Base-by-base conservation (phyloP, 2,329 filamentous ascomycete genomes). In the Colletotrichum caudatum region DNA sequence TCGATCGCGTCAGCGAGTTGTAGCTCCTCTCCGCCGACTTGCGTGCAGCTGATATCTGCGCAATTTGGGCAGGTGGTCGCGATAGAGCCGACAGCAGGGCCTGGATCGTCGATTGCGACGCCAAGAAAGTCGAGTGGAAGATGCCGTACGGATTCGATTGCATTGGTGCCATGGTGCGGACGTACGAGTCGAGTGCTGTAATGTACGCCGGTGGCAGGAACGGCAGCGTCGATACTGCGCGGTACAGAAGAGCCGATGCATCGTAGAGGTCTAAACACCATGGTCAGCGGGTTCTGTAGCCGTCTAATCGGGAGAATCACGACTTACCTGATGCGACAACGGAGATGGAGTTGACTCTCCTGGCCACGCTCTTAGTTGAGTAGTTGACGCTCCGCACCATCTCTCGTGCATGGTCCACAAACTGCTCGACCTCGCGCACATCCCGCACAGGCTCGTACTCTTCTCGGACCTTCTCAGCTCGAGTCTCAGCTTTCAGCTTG, bases 321-420 rank as follows among this genome's bases (percentile, higher is more conserved):
- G 23, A 77, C 84, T 76, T 84, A 91, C 90, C 89, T 44, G 86
- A 86, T 48, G 86, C 82, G 57, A 88, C 89, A 75, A 93, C 90
- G 58, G 90, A 90, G 37, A 95, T 82, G 71, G 89, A 89, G 78
- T 96, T 95, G 33, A 92, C 91, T 68, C 94, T 89, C 69, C 95
- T 90, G 50, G 96, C 91, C 63, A 97, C 90, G 75, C 91, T 94
- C 80, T 93, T 93, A 0, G 93, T 95, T 66, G 93, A 92, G 76
- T 92, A 91, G 77, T 95, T 95, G 71, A 98, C 90, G 74, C 92
- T 90, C 62, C 94, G 91, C 50, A 99, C 91, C 81, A 94, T 95
- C 66, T 98, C 95, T 76, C 94, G 90, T 26, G 95, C 95, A 78
- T 97, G 93, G 64, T 94, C 91, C 64, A 97, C 91, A 80, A 99